Conservation (phyloP, 2,329 filamentous ascomycete species). For the Colletotrichum caudatum region DNA sequence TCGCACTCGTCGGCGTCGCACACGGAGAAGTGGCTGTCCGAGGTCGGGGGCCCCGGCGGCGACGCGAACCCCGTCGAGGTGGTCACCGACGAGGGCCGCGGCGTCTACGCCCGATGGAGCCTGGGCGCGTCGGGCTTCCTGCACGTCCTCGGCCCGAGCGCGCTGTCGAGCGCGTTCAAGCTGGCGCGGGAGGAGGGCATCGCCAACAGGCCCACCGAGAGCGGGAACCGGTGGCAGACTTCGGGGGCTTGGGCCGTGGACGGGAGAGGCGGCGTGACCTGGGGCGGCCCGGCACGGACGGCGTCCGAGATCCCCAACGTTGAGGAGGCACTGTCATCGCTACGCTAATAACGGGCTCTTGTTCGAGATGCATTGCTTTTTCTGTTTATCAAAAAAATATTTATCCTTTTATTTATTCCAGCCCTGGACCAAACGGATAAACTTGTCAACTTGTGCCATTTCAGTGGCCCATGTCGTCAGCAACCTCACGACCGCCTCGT, state of each 20-base stretch:
- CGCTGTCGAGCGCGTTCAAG: slow-evolving; percentile 68
- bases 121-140: slow-evolving; percentile 70
- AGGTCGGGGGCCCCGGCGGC: slow-evolving; percentile 67
- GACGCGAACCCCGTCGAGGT: slow-evolving; percentile 57
- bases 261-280: slow-evolving; percentile 5
- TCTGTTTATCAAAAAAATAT: background rate
- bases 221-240: slow-evolving; percentile 76
- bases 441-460: slow-evolving; percentile 54
- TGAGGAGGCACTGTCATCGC: background rate
- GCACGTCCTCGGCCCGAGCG: slow-evolving; percentile 71
- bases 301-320: slow-evolving; percentile 34
- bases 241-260: slow-evolving; percentile 70
- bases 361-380: background rate
- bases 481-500: slow-evolving; percentile 56
- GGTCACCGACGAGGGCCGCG: slow-evolving; percentile 69
- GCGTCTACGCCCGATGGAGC: slow-evolving; percentile 74
- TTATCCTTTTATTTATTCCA: background rate
- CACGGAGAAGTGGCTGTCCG: slow-evolving; percentile 69
- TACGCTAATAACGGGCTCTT: background rate
- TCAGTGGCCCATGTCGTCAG: slow-evolving; percentile 66
- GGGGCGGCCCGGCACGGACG: slow-evolving; percentile 16
- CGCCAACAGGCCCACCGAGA: slow-evolving; percentile 74
- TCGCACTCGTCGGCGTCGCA: slow-evolving; percentile 68
- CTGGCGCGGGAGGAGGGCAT: slow-evolving; percentile 73
- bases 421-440: slow-evolving; percentile 47